Evolutionary conservation across 306 rosid species (phyloP), one percentile per base, ranked within the genome.

Genomic region (Corylus avellana): DNA sequence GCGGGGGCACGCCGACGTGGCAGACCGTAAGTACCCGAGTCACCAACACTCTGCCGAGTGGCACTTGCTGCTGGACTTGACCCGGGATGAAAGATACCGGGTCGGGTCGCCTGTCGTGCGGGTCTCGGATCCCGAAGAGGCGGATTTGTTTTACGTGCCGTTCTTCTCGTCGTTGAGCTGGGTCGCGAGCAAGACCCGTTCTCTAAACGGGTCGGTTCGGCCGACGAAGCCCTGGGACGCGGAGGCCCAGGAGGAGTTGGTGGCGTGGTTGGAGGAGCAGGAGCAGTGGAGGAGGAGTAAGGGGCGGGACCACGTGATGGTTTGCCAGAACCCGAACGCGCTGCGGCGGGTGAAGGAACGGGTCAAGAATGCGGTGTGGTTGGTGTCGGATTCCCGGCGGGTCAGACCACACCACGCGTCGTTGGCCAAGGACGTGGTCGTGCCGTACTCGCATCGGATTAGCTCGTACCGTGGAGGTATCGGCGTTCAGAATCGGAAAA

Each of bases 381-480:
- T 95, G 4, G 92, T 95, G 0, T 88, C 96, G 16, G 98, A 95
- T 85, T 95, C 93, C 37, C 97, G 98, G 37, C 75, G 98, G 83
- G 66, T 95, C 82, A 79, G 89, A 54, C 71, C 84, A 0, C 96
- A 95, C 70, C 98, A 95, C 83, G 97, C 96, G 1, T 95, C 98
- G 35, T 81, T 95, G 44, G 86, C 90, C 39, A 95, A 95, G 91
- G 98, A 95, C 75, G 88, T 95, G 17, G 83, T 95, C 17, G 62
- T 95, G 49, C 98, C 98, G 0, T 95, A 95, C 67, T 90, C 98
- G 20, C 98, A 95, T 66, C 86, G 98, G 11, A 87, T 95, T 68
- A 90, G 55, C 71, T n/a, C 74, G 8, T 91, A 86, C 58, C 75
- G n/a, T 0, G 98, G 98, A 42, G 90, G 75, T 4, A 74, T 90